Base-by-base conservation (phyloP, 148 eudicot species). In the Euryodendron excelsum region DNA sequence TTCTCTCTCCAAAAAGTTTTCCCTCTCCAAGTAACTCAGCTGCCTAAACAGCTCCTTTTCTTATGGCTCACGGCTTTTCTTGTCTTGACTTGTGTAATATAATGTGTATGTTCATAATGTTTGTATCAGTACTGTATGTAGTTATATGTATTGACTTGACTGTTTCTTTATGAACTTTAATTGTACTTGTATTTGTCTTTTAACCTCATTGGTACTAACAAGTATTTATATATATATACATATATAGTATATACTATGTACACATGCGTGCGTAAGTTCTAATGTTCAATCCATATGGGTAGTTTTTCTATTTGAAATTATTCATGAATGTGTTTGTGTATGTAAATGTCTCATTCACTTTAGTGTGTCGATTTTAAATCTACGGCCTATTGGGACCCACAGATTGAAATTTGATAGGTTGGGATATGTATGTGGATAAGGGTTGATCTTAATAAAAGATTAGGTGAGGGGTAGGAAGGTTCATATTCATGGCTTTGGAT, bases 1-100 rank as follows among this genome's bases (percentile, higher is more conserved):
- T 60, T 25, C 25, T n/a, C n/a, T n/a, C n/a, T n/a, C n/a, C n/a
- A n/a, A n/a, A n/a, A n/a, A n/a, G n/a, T 60, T 10, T 15, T 25
- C 25, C 10, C 64, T 23, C 27, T 3, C 21, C 20, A n/a, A 56
- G 8, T 10, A 17, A 28, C 7, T 64, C 25, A 34, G 45, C 25
- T 65, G 45, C 69, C 44, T 18, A 65, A 65, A 65, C 13, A 21
- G 69, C 44, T 34, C 44, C 41, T 18, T 64, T 33, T 5, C 69
- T 34, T 64, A 31, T n/a, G 44, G 69, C 69, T 34, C 69, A 64
- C 69, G 44, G 69, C 18, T 64, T 65, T 65, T 23, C 8, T 63
- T 37, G 21, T 63, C 17, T 62, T 6, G 9, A 28, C 36, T 62
- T 30, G 62, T 1, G 65, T 34, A 61, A 27, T 61, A 27, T 61